Percentiles rank a stretch among this genome's conserved stretches.
Evolutionary conservation across 805 yeast genomes (phyloP).

Genomic region (Komagataella pastoris): DNA sequence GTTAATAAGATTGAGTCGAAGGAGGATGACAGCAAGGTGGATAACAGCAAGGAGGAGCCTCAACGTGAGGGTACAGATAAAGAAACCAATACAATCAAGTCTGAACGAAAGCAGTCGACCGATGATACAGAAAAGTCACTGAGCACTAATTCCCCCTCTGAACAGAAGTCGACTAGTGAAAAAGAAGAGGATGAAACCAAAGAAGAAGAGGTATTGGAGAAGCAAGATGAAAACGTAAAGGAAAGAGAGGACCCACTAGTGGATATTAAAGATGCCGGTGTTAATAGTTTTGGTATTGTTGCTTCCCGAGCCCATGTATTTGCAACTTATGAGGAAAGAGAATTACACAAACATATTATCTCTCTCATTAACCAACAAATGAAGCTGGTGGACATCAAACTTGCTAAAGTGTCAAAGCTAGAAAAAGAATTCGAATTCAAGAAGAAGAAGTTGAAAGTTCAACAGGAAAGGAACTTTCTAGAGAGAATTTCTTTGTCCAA

Average conservation of each 20-base stretch:
- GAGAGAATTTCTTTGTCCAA: constrained; percentile 58
- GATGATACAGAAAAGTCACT: neutral
- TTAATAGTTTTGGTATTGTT: constrained; percentile 58
- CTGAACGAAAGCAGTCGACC: neutral
- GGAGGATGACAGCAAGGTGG: constrained; percentile 12
- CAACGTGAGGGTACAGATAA: constrained; percentile 7
- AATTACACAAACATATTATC: constrained; percentile 46
- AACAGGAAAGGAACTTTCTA: constrained; percentile 53
- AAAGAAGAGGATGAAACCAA: constrained; percentile 6
- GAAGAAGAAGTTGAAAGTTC: constrained; percentile 41
- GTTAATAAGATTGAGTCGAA: constrained; percentile 20
- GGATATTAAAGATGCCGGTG: constrained; percentile 44
- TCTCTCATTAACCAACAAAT: constrained; percentile 49
- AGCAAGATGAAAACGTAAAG: constrained; percentile 4
- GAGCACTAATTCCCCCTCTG: neutral
- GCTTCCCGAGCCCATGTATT: constrained; percentile 74
- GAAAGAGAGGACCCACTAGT: constrained; percentile 7
- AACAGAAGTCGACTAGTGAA: neutral
- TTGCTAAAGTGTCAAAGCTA: constrained; percentile 41
- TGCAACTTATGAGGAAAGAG: constrained; percentile 71
- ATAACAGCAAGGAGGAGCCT: constrained; percentile 4
- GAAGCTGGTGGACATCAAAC: constrained; percentile 50
- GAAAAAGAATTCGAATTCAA: constrained; percentile 58
- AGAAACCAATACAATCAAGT: neutral
- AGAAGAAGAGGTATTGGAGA: constrained; percentile 5